Base-by-base conservation (phyloP, 2,329 filamentous ascomycete genomes). In the Penicillium sp. region DNA sequence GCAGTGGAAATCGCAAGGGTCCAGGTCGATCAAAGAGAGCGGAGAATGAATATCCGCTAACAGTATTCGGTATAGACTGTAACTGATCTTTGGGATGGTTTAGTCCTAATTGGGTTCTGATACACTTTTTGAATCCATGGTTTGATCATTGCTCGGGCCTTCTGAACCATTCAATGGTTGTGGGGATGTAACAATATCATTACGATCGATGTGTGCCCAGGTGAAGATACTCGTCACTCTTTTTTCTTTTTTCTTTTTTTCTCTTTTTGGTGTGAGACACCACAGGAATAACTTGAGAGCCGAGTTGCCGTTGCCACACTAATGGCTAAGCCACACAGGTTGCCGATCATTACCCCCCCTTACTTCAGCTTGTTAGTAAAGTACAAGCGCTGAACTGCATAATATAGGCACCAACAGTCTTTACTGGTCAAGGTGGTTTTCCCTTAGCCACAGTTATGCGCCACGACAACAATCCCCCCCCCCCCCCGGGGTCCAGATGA, bases 321-420 rank as follows among this genome's bases (percentile, higher is more conserved):
- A 19, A 12, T 30, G 48, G 38, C 30, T 54, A 14, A 54, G 44
- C 51, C 51, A 54, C 51, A 17, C 31, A 37, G 4, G 14, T 2
- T 42, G 44, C 30, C 44, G 51, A 53, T 53, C 51, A 26, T 46
- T 41, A 16, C 19, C 50, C 50, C 50, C 44, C 45, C 51, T 54
- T 54, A 22, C 51, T 49, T 54, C 37, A 37, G 22, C 41, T 46
- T 10, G 11, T 5, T 8, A 12, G 17, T 33, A 41, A 26, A 26
- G 25, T 12, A 25, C 47, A 50, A 35, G 47, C 38, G 37, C 47
- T 42, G 37, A 42, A 42, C 12, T 30, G 3, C 14, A 8, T 12
- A 2, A 17, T 28, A 33, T 5, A 11, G 30, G 10, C 31, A 16
- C 14, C 31, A 35, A 35, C 14, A n/a, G 16, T 12, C 4, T 31